Percentiles rank a stretch among this genome's conserved stretches.
phyloP scores from a whole-genome alignment of 2,329 filamentous ascomycete species.

The Apiospora phragmitis region DNA sequence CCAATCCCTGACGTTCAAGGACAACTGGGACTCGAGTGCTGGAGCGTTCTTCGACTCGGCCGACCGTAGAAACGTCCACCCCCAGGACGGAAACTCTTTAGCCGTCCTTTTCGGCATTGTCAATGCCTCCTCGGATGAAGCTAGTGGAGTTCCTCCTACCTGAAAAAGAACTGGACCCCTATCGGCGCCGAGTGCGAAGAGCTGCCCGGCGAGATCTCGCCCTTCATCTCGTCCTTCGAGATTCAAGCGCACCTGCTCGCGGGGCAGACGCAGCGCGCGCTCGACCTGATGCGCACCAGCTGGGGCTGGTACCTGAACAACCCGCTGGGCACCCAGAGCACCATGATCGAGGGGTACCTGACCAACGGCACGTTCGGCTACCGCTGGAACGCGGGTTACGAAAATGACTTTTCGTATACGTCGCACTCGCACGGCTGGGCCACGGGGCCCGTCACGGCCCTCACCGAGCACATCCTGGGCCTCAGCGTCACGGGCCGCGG shows the following conservation, averaged over 20 bases:
- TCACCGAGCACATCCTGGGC: constrained; percentile 46
- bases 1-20: constrained; percentile 43
- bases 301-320: constrained; percentile 64
- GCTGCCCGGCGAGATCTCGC: constrained; percentile 56
- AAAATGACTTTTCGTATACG: constrained; percentile 45
- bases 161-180: constrained; percentile 54
- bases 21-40: constrained; percentile 48
- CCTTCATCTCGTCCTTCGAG: constrained; percentile 60
- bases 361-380: constrained; percentile 59
- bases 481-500: constrained; percentile 37
- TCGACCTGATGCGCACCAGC: constrained; percentile 54
- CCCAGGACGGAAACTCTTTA: constrained; percentile 62
- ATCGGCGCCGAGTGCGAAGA: constrained; percentile 58
- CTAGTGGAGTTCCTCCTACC: constrained; percentile 42
- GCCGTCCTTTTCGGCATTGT: constrained; percentile 51
- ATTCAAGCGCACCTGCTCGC: constrained; percentile 56
- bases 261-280: constrained; percentile 47
- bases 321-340: constrained; percentile 57
- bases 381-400: constrained; percentile 51
- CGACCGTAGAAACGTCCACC: constrained; percentile 49
- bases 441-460: constrained; percentile 46
- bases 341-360: constrained; percentile 60
- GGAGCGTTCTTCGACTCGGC: constrained; percentile 46
- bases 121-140: constrained; percentile 30
- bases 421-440: constrained; percentile 53